Evolutionary conservation across 225 moss, liverwort and hornwort species (phyloP), one percentile per base, ranked within the genome.

Genomic region (Polytrichum formosum): DNA sequence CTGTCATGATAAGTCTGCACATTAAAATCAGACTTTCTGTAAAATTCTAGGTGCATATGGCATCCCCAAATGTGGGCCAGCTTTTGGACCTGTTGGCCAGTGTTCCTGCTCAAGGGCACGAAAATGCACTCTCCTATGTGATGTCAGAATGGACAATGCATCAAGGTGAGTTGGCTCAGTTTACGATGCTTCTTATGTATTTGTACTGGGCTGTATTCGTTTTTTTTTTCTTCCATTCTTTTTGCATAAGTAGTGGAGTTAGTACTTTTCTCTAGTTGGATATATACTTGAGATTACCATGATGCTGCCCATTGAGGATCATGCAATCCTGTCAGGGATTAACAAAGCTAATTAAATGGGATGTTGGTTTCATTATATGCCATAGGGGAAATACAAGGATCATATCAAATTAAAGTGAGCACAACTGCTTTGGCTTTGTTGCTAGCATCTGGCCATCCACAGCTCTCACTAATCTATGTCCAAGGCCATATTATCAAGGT

Each of bases 321-420:
- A n/a, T 60, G 25, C n/a, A n/a, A 20, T 5, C 67, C 23, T 67
- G 46, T 30, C 28, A 33, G 26, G 20, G 61, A 59, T 31, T 53
- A 26, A 69, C 6, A 21, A 61, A 22, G 26, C 55, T 64, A 26
- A 60, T 25, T 25, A 25, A 60, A 60, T 26, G 22, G 20, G 18
- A 70, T 61, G 66, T 59, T 56, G 69, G 67, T 73, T 64, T 26
- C 70, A 65, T 56, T 8, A 71, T 25, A 31, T 59, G 69, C 61
- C 64, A 26, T 79, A 94, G 94, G 79, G 61, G 94, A 95, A 64
- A 90, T 95, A 75, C 94, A 89, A 80, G 94, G 94, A 22, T 81
- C 89, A 0, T 95, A 95, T 80, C 88, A 92, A 77, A 78, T 92
- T 30, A 95, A 95, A 87, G 90, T 95, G 85, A 91, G 84, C 75